Evolutionary conservation across 768 basidiomycete species (phyloP).

Genomic region (Aureoboletus auriporus): DNA sequence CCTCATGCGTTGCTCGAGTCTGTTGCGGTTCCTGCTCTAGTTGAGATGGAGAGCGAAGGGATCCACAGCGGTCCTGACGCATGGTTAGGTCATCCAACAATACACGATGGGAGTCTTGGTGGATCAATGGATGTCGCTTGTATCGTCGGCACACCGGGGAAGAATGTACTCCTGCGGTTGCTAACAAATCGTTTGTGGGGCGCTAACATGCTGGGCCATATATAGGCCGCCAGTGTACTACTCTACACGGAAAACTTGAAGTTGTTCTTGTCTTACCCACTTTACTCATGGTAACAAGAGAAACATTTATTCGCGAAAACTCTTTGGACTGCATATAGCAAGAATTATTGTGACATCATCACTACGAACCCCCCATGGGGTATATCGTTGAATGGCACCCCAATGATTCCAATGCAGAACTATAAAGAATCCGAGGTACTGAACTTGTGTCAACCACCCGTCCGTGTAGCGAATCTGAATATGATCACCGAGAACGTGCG

Average conservation of each 20-base stretch:
- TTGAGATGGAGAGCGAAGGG: conserved; percentile 40
- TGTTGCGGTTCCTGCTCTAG: conserved; percentile 49
- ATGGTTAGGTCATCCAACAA: conserved; percentile 18
- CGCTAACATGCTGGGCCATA: neutral
- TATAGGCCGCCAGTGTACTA: neutral
- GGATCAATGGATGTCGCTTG: conserved; percentile 40
- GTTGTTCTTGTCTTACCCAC: too few species aligned
- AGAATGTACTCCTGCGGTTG: conserved; percentile 42
- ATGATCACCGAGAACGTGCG: too few species aligned
- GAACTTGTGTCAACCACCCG: too few species aligned
- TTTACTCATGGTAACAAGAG: too few species aligned
- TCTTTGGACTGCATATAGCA: too few species aligned
- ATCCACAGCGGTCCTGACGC: conserved; percentile 11
- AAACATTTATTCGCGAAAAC: too few species aligned
- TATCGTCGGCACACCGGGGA: conserved; percentile 64
- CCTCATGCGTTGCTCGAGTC: conserved; percentile 42
- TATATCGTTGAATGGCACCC: neutral
- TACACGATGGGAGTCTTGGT: conserved; percentile 17
- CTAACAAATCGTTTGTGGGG: conserved; percentile 59
- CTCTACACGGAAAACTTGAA: neutral
- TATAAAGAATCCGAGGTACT: too few species aligned
- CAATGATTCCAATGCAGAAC: conserved; percentile 12
- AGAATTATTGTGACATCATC: too few species aligned
- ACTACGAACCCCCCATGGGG: too few species aligned
- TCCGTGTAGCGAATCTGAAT: too few species aligned